Conservation (phyloP, 192 early-diverging fungal genomes). For the Neocallimastix lanati region DNA sequence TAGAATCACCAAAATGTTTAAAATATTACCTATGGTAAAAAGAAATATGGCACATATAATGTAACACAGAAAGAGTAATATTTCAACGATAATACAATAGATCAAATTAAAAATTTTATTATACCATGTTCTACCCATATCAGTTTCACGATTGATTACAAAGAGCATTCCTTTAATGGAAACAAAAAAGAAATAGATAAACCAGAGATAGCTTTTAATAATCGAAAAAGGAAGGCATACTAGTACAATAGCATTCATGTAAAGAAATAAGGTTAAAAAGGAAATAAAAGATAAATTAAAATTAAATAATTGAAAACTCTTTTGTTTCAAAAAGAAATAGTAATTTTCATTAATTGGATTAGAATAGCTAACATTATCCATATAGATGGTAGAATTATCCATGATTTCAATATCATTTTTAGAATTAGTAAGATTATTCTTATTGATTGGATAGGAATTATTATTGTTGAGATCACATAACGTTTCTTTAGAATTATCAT, state of each 20-base stretch:
- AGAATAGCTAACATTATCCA: too few species aligned
- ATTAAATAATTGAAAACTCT: background rate
- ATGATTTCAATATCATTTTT: too few species aligned
- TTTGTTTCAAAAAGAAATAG: background rate
- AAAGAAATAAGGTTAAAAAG: background rate
- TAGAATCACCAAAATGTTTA: background rate
- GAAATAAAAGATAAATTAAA: background rate
- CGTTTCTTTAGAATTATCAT: background rate
- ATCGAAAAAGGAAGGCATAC: background rate
- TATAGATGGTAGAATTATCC: too few species aligned
- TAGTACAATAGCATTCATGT: background rate
- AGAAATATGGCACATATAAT: background rate
- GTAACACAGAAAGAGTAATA: background rate
- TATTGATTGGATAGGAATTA: too few species aligned
- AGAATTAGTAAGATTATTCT: too few species aligned
- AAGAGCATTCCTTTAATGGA: background rate
- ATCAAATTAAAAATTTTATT: background rate
- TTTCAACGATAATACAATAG: background rate
- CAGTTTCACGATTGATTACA: background rate
- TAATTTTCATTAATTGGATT: too few species aligned
- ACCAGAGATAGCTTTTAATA: background rate
- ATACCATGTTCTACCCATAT: background rate
- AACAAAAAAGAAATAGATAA: background rate
- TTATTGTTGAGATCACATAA: background rate
- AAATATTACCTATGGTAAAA: background rate